A percentile compares a stretch with the other conserved stretches of the same genome.
These are phyloP conservation scores for Fusarium pseudograminearum DNA, from an alignment of 2,329 filamentous ascomycete species.

Conservation along the genomic window DNA sequence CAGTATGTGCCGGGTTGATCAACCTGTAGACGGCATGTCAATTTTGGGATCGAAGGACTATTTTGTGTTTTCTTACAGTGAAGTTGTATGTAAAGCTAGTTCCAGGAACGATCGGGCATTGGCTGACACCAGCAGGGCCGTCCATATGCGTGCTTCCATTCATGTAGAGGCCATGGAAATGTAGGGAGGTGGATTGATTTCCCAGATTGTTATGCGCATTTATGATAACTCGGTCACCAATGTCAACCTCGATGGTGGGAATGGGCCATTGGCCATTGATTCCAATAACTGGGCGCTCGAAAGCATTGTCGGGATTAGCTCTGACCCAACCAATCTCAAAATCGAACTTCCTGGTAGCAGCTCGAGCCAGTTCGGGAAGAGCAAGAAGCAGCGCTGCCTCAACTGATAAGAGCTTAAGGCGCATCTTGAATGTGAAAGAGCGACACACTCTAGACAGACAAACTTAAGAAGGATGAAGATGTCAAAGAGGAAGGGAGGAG, in stretches of 20 bases:
- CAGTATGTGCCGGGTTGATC: slow-evolving; percentile 80
- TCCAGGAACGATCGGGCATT: slow-evolving; percentile 75
- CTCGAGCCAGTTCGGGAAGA: slow-evolving; percentile 39
- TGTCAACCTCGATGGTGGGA: slow-evolving; percentile 71
- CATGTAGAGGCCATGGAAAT: slow-evolving; percentile 79
- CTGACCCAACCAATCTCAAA: slow-evolving; percentile 79
- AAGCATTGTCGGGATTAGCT: slow-evolving; percentile 75
- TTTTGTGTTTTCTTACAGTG: slow-evolving; percentile 59
- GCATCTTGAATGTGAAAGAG: slow-evolving; percentile 29
- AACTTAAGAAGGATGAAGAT: neutral
- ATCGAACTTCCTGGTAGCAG: slow-evolving; percentile 67
- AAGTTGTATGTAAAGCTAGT: slow-evolving; percentile 76
- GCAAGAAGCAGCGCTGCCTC: slow-evolving; percentile 38
- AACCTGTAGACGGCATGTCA: slow-evolving; percentile 54
- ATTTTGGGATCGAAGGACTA: neutral
- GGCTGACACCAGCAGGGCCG: slow-evolving; percentile 73
- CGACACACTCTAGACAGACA: slow-evolving; percentile 16
- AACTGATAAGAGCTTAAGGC: slow-evolving; percentile 21
- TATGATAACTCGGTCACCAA: slow-evolving; percentile 72
- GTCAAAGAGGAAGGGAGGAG: neutral
- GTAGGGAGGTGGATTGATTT: slow-evolving; percentile 72
- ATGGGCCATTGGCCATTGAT: slow-evolving; percentile 84
- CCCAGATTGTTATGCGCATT: slow-evolving; percentile 70
- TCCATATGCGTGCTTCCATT: slow-evolving; percentile 78
- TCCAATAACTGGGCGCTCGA: slow-evolving; percentile 74